These are phyloP conservation scores for Penicillium fuscoglaucum DNA, from an alignment of 2,329 filamentous ascomycete species.

Conservation along the genomic window DNA sequence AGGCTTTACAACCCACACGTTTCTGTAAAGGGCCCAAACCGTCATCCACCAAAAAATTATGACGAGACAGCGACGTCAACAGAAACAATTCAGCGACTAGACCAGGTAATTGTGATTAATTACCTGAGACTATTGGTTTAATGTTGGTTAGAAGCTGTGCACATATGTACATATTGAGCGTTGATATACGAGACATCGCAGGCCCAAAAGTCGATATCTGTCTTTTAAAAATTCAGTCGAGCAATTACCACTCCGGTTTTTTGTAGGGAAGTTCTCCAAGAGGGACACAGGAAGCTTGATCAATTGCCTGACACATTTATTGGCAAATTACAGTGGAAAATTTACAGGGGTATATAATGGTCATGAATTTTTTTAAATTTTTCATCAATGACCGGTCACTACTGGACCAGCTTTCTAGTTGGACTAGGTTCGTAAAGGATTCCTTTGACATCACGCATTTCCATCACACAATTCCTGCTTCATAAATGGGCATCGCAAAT, in stretches of 20 bases:
- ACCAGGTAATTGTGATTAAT: neutral
- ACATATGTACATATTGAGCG: neutral
- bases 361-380: constrained; percentile 31
- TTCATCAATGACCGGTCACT: constrained; percentile 35
- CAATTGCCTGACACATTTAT: neutral
- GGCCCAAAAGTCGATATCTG: neutral
- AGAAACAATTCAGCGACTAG: neutral
- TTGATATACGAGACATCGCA: neutral
- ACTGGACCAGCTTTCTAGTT: constrained; percentile 25
- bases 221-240: neutral
- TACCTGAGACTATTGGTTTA: neutral
- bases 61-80: neutral
- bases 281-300: neutral
- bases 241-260: neutral
- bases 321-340: neutral
- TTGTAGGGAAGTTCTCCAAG: too few relatives aligned
- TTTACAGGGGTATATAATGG: constrained; percentile 7
- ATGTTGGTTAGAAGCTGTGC: neutral
- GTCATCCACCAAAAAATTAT: neutral
- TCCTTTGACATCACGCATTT: constrained; percentile 39
- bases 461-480: constrained; percentile 37
- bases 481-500: constrained; percentile 34
- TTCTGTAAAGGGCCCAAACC: neutral
- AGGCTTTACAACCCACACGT: too few relatives aligned
- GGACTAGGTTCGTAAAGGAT: constrained; percentile 40